Conservation (phyloP, 2,329 filamentous ascomycete species). For the Paecilomyces sp. region DNA sequence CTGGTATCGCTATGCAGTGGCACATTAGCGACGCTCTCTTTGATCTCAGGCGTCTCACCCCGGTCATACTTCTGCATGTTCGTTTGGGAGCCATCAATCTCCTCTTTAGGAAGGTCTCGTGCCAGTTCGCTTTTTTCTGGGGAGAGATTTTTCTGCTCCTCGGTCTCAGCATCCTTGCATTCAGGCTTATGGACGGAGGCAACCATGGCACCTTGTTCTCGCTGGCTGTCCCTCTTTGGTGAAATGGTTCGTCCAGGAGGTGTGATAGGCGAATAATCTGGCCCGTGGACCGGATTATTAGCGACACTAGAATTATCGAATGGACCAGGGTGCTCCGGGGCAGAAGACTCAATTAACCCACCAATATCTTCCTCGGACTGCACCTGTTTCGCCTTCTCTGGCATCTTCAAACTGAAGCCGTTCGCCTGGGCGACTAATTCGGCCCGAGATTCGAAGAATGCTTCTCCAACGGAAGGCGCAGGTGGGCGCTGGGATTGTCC, state of each 20-base stretch:
- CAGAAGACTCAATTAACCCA: background rate
- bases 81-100: background rate
- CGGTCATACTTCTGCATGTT: background rate
- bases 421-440: background rate
- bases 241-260: background rate
- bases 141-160: background rate
- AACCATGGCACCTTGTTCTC: background rate
- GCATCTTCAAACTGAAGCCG: background rate
- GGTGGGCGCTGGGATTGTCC: background rate
- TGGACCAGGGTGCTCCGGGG: background rate
- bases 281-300: background rate
- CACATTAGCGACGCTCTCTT: background rate
- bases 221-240: background rate
- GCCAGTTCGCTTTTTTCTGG: background rate
- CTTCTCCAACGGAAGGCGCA: background rate
- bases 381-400: background rate
- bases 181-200: background rate
- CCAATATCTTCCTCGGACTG: background rate
- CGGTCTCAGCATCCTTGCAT: background rate
- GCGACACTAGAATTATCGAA: background rate
- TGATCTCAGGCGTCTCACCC: background rate
- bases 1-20: background rate
- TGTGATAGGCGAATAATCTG: background rate
- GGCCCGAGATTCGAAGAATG: background rate
- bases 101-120: background rate